These are phyloP conservation scores for Rhododendron simsii DNA, from an alignment of 148 eudicot species.

Conservation along the genomic window DNA sequence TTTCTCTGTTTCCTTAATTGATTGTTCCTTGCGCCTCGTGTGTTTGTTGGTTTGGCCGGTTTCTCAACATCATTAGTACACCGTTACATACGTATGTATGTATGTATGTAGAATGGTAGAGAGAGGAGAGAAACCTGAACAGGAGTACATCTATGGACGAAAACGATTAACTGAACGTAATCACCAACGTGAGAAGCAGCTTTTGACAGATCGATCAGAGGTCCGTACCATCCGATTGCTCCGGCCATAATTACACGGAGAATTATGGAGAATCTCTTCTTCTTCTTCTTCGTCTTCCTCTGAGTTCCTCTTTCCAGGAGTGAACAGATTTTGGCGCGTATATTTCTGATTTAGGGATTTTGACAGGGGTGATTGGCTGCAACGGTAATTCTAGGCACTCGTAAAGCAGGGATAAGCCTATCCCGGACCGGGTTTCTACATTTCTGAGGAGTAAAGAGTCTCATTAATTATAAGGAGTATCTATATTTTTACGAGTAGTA, in stretches of 20 bases:
- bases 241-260: slow-evolving; percentile 27
- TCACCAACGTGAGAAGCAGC: slow-evolving; percentile 62
- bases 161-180: slow-evolving; percentile 67
- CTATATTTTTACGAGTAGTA: no score
- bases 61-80: background rate
- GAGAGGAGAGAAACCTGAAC: slow-evolving; percentile 42
- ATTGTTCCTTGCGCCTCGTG: no score
- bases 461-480: no score
- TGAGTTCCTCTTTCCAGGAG: background rate
- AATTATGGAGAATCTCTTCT: background rate
- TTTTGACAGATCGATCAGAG: slow-evolving; percentile 61
- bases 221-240: slow-evolving; percentile 78
- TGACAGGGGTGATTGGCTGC: slow-evolving; percentile 3
- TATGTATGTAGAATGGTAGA: background rate
- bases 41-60: no score
- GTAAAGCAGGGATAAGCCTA: background rate
- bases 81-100: no score
- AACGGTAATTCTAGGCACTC: background rate
- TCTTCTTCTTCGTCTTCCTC: background rate
- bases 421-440: background rate
- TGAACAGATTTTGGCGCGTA: slow-evolving; percentile 8
- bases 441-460: background rate
- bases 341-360: background rate
- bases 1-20: no score
- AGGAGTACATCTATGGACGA: slow-evolving; percentile 60